Conservation (phyloP, 768 basidiomycete genomes). For the Leucosporidium yakuticum region DNA sequence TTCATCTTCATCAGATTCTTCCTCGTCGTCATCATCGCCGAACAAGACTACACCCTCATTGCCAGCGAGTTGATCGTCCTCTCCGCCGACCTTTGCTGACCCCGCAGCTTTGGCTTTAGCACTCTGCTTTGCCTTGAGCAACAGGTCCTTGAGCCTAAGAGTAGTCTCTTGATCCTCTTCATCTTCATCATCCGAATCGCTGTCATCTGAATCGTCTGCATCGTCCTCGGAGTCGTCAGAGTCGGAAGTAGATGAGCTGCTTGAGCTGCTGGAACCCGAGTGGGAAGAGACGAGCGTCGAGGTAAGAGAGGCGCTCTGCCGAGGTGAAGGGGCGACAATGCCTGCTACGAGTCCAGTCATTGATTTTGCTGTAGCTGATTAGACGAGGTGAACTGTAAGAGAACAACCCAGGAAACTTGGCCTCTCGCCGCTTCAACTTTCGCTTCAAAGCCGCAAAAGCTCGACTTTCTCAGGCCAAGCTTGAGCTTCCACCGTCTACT, state of each 20-base stretch:
- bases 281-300: conserved; percentile 8
- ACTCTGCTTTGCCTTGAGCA: conserved; percentile 59
- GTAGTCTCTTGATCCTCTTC: conserved; percentile 39
- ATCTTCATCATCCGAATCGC: conserved; percentile 5
- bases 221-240: no score
- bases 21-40: conserved; percentile 9
- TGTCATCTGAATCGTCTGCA: conserved; percentile 42
- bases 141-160: conserved; percentile 58
- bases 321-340: no score
- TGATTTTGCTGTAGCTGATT: no score
- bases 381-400: no score
- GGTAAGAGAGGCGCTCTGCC: background rate
- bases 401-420: no score
- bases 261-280: background rate
- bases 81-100: background rate
- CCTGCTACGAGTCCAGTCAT: no score
- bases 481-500: no score
- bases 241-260: background rate
- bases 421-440: no score
- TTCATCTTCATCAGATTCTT: conserved; percentile 6
- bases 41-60: conserved; percentile 27
- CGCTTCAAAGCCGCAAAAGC: no score
- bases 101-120: conserved; percentile 30
- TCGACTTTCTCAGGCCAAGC: no score
- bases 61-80: conserved; percentile 21